Evolutionary conservation across 2,329 filamentous ascomycete species (phyloP).

Genomic region (Phyllosticta citrichinensis): DNA sequence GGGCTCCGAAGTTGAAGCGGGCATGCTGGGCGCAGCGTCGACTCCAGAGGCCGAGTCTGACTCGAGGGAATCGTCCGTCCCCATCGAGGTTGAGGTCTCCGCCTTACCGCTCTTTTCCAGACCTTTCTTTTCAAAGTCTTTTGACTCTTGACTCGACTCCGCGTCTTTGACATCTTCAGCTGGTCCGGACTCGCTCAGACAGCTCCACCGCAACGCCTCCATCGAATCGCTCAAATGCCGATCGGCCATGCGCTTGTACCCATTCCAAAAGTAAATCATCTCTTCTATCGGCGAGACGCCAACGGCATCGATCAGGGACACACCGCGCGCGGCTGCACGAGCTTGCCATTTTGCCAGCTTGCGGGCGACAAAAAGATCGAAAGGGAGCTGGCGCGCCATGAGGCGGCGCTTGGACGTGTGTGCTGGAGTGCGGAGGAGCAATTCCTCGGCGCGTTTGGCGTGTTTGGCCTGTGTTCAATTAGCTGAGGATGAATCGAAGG

Average conservation of each 20-base stretch:
- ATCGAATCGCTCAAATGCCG: constrained; percentile 56
- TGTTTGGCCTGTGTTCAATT: constrained; percentile 17
- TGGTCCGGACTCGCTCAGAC: constrained; percentile 23
- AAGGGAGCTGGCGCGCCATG: constrained; percentile 79
- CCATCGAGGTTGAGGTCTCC: neutral
- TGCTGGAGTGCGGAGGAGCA: constrained; percentile 60
- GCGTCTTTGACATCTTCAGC: constrained; percentile 33
- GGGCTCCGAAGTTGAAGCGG: constrained; percentile 27
- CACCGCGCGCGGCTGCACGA: constrained; percentile 54
- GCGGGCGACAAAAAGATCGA: constrained; percentile 74
- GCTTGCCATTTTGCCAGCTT: constrained; percentile 86
- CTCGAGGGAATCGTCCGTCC: neutral
- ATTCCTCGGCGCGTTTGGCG: constrained; percentile 49
- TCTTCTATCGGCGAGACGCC: constrained; percentile 75
- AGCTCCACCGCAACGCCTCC: constrained; percentile 50
- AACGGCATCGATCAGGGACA: constrained; percentile 65
- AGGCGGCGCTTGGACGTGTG: constrained; percentile 79
- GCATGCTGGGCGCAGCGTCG: constrained; percentile 25
- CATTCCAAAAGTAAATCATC: constrained; percentile 93
- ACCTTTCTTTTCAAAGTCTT: constrained; percentile 21
- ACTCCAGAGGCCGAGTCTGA: constrained; percentile 40
- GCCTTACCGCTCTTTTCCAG: neutral
- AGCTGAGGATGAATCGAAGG: neutral
- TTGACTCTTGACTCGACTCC: constrained; percentile 33
- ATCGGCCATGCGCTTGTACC: constrained; percentile 66